Evolutionary conservation across 2,329 filamentous ascomycete species (phyloP), one percentile per base, ranked within the genome.

Genomic region (Xylariaceae sp.): DNA sequence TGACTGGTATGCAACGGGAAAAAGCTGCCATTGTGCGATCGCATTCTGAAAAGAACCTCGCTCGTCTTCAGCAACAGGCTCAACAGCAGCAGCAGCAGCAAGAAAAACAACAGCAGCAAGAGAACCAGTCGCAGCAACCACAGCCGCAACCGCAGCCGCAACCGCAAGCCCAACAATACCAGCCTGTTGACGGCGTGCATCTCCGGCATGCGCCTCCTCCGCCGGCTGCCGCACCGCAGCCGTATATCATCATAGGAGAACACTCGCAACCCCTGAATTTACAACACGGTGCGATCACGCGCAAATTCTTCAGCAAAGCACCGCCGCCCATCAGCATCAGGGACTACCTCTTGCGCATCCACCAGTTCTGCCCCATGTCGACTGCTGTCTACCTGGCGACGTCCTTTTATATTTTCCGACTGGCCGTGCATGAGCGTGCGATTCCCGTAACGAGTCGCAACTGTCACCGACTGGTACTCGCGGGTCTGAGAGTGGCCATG

Each of bases 371-470:
- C 70, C 92, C 94, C 2, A 92, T 96, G 84, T 95, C 90, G 63
- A 92, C 92, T 0, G 93, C 88, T 23, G 93, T 97, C 8, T 97
- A 96, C 75, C 85, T 99, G 30, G 91, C 93, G 1, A 88, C 92
- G 3, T 92, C 89, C 51, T 80, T 89, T 7, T 97, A 96, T 76
- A 93, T 97, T 65, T 87, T 93, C 71, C 86, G 88, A 23, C 80
- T 97, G 48, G 89, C 88, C 0, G 85, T 93, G 10, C 81, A 88
- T 50, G 90, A 95, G 71, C 84, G 84, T 65, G 83, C 88, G 23
- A 88, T 97, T 18, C 86, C 88, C 0, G 88, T 96, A 6, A 96
- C 92, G 2, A 82, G 83, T 59, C 84, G 90, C 58, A 97, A 96
- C 63, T 88, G 90, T 62, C 93, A 99, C 73, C 86, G 94, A 2